Conservation (phyloP, 192 early-diverging fungal species). For the Obelidium mucronatum region DNA sequence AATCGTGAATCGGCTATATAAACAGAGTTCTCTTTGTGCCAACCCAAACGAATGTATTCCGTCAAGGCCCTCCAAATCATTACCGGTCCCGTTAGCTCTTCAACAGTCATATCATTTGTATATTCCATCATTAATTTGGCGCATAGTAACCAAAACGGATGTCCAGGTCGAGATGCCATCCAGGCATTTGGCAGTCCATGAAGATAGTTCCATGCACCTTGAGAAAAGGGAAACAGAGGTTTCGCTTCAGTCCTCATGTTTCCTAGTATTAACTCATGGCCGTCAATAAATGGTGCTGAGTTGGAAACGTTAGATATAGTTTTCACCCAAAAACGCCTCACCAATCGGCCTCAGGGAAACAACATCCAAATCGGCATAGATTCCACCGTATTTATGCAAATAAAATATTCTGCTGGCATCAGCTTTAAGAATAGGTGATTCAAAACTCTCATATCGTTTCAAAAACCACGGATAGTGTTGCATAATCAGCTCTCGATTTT, state of each 20-base stretch:
- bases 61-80: constrained; percentile 13
- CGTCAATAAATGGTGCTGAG: background rate
- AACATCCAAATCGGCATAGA: constrained; percentile 51
- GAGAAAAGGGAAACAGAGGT: background rate
- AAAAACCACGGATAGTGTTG: constrained; percentile 51
- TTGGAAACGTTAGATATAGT: background rate
- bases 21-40: background rate
- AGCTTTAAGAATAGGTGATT: constrained; percentile 42
- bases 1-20: background rate
- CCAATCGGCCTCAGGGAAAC: constrained; percentile 36
- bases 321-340: background rate
- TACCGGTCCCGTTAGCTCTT: constrained; percentile 43
- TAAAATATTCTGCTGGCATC: constrained; percentile 46
- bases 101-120: constrained; percentile 10
- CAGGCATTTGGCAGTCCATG: constrained; percentile 51
- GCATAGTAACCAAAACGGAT: constrained; percentile 47
- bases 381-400: constrained; percentile 47
- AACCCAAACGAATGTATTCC: constrained; percentile 10
- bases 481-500: constrained; percentile 32
- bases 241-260: constrained; percentile 10
- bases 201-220: background rate
- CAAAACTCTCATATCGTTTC: constrained; percentile 35
- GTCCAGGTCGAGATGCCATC: constrained; percentile 48
- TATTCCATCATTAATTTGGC: constrained; percentile 15
- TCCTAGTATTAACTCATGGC: constrained; percentile 1